Evolutionary conservation across 768 basidiomycete species (phyloP).

Genomic region (Chlorophyllum brunneum): DNA sequence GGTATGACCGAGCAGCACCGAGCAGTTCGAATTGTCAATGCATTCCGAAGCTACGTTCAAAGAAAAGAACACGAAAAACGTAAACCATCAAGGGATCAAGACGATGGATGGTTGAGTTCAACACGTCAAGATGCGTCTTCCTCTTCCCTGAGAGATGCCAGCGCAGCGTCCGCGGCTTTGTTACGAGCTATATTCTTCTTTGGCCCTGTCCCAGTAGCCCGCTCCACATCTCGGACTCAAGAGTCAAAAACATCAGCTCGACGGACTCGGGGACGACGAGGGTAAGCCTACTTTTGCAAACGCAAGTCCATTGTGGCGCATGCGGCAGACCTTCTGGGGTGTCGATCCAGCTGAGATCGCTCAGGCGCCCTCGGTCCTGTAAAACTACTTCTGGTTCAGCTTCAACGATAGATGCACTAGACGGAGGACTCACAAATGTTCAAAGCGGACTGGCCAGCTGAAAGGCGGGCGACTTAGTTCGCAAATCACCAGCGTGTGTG

Average conservation of each 20-base stretch:
- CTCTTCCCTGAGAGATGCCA: slow-evolving; percentile 29
- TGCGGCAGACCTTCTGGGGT: slow-evolving; percentile 39
- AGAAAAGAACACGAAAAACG: neutral
- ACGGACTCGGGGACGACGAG: neutral
- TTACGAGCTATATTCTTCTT: slow-evolving; percentile 49
- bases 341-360: slow-evolving; percentile 55
- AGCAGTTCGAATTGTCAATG: neutral
- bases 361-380: slow-evolving; percentile 37
- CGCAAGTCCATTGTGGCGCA: slow-evolving; percentile 47
- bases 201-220: slow-evolving; percentile 45
- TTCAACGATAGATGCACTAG: slow-evolving; percentile 7
- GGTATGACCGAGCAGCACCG: too few relatives aligned
- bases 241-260: slow-evolving; percentile 13
- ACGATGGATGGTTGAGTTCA: neutral
- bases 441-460: slow-evolving; percentile 24
- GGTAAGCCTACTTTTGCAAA: slow-evolving; percentile 52
- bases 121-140: neutral
- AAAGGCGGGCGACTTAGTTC: neutral
- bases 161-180: slow-evolving; percentile 43
- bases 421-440: slow-evolving; percentile 30
- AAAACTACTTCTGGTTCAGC: slow-evolving; percentile 38
- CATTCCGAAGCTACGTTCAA: neutral
- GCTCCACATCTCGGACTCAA: slow-evolving; percentile 47
- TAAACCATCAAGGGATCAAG: slow-evolving; percentile 4
- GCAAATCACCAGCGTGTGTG: too few relatives aligned